Base-by-base conservation (phyloP, 139 green algal genomes). In the Raphidocelis subcapitata region DNA sequence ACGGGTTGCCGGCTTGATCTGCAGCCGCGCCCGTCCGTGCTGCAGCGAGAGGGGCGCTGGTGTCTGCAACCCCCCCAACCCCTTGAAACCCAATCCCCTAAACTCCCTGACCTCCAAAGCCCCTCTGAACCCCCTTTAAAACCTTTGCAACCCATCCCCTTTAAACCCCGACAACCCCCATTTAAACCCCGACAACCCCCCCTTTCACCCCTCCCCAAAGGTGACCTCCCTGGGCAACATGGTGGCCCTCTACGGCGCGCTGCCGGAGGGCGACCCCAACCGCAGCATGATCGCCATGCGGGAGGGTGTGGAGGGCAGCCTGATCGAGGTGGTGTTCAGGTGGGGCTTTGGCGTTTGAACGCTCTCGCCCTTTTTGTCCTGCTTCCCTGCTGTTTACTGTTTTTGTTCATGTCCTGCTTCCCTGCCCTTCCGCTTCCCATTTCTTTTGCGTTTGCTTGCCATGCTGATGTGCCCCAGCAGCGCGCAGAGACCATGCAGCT, bases 141-240 rank as follows among this genome's bases (percentile, higher is more conserved):
- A n/a, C n/a, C n/a, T n/a, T n/a, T n/a, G n/a, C n/a, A n/a, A n/a
- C n/a, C n/a, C n/a, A n/a, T n/a, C n/a, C n/a, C n/a, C n/a, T n/a
- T n/a, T n/a, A n/a, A n/a, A n/a, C n/a, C n/a, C n/a, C n/a, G n/a
- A n/a, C n/a, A n/a, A n/a, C n/a, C n/a, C n/a, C n/a, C n/a, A n/a
- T n/a, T n/a, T n/a, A n/a, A n/a, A n/a, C n/a, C n/a, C n/a, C n/a
- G n/a, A n/a, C 20, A 32, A 65, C 2, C 60, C 86, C 62, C 78
- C 87, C 55, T 41, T 91, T 29, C 67, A 62, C 20, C 68, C 74
- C 28, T 73, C 60, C 62, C 57, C 80, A 14, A 41, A 26, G 8
- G 68, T 85, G 55, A 69, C 82, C 10, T 70, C 54, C 5, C 81
- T 97, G 72, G 93, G 93, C 66, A 95, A 98, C 76, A 49, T 94